phyloP scores from a whole-genome alignment of 768 basidiomycete species.

The Terana coerulea region DNA sequence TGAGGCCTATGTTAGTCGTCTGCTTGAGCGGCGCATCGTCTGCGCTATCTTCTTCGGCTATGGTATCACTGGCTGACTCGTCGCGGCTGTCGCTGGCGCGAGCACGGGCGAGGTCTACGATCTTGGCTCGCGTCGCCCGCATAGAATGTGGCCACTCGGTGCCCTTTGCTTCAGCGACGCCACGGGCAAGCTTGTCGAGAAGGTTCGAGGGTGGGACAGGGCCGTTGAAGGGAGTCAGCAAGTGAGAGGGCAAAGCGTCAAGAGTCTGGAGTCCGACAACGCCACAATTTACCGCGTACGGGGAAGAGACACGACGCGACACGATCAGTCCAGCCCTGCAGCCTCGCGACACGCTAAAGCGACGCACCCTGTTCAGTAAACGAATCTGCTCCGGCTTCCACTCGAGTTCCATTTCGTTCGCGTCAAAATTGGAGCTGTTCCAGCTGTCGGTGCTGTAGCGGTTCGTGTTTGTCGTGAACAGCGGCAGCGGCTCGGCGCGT shows the following conservation, averaged over 20 bases:
- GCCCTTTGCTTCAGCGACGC: slow-evolving; percentile 71
- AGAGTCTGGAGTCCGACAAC: slow-evolving; percentile 50
- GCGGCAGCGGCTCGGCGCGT: slow-evolving; percentile 47
- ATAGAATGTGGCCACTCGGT: slow-evolving; percentile 79
- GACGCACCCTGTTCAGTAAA: slow-evolving; percentile 60
- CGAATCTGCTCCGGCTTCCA: slow-evolving; percentile 75
- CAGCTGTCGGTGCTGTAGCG: slow-evolving; percentile 80
- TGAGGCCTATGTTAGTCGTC: slow-evolving; percentile 46
- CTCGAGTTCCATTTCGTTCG: slow-evolving; percentile 60
- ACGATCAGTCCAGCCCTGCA: slow-evolving; percentile 2
- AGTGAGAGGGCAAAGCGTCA: slow-evolving; percentile 76
- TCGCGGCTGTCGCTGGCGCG: slow-evolving; percentile 49
- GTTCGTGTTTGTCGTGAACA: slow-evolving; percentile 44
- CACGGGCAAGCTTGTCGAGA: slow-evolving; percentile 81
- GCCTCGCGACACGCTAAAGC: slow-evolving; percentile 10
- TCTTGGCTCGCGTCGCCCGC: slow-evolving; percentile 77
- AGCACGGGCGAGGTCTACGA: slow-evolving; percentile 71
- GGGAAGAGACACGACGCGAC: slow-evolving; percentile 11
- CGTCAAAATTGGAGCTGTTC: slow-evolving; percentile 73
- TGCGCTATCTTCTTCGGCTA: slow-evolving; percentile 45
- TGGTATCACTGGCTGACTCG: slow-evolving; percentile 33
- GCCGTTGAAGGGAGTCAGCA: slow-evolving; percentile 86
- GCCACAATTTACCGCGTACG: slow-evolving; percentile 7
- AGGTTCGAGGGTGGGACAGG: slow-evolving; percentile 81
- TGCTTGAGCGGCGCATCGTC: slow-evolving; percentile 39